Base-by-base conservation (phyloP, 441 rosid species). In the Populus tomentosa region DNA sequence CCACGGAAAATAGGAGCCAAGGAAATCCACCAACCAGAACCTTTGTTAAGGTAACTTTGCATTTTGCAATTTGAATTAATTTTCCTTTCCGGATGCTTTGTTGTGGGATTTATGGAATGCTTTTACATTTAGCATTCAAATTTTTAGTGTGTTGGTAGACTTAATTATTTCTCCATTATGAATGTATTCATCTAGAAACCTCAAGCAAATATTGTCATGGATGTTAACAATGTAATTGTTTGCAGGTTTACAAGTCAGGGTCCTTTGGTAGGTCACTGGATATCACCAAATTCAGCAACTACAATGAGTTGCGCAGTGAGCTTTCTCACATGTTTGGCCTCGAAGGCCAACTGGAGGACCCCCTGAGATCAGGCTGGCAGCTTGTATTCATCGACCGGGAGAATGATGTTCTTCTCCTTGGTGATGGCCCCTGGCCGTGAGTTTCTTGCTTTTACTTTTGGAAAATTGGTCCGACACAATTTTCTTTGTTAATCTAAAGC, bases 341-440 rank as follows among this genome's bases (percentile, higher is more conserved):
- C 64, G 97, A 91, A 89, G 98, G 99, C 86, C 90, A 91, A 87
- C 80, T 92, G 91, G 99, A 92, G 90, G 98, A 94, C 90, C 90
- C 95, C 80, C 78, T 89, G 89, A 94, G 99, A 96, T 96, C 98
- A 94, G 97, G 98, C 98, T 96, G 98, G 99, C 98, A 94, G 98
- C 99, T 95, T 95, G 98, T 94, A 94, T 94, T 96, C 78, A 92
- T 94, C 72, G 98, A 96, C 92, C 84, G 93, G 94, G 99, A 96
- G 94, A 91, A 91, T 82, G 98, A 96, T 72, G 89, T 89, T 77
- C 99, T 96, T 85, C 98, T 95, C 87, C 98, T 96, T 70, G 99
- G 99, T 66, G 98, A 96, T 75, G 98, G 92, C 87, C 97, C 99
- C 21, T 95, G 99, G 99, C 95, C 90, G 99, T 95, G 67, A 92